These are phyloP conservation scores for Chloropicon primus DNA, from an alignment of 139 green algal genomes.

Conservation along the genomic window DNA sequence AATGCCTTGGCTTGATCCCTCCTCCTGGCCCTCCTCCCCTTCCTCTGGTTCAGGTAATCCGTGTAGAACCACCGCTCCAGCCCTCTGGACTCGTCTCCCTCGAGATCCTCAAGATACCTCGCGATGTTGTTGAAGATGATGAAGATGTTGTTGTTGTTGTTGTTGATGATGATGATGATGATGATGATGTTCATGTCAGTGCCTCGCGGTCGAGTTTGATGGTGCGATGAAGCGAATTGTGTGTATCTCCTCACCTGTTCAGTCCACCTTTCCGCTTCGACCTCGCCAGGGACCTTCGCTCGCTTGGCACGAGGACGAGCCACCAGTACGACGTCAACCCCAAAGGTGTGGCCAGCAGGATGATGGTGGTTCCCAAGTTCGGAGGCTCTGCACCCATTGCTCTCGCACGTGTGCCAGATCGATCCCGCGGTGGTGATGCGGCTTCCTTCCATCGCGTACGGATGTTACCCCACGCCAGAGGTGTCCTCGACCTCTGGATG, in stretches of 20 bases:
- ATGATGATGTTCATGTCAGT: background rate
- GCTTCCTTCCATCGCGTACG: too few species aligned
- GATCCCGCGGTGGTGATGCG: too few species aligned
- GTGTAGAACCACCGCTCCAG: constrained; percentile 10
- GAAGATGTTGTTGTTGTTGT: too few species aligned
- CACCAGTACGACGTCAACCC: background rate
- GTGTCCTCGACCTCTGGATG: too few species aligned
- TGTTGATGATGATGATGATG: background rate
- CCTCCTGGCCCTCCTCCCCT: background rate
- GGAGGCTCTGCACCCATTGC: background rate
- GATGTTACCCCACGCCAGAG: too few species aligned
- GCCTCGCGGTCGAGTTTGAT: background rate
- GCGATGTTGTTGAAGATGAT: too few species aligned
- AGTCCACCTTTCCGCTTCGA: background rate
- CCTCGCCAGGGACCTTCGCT: background rate
- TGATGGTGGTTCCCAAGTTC: background rate
- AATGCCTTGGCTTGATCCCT: background rate
- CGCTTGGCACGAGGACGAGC: background rate
- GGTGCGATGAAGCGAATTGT: background rate
- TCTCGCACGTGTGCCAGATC: too few species aligned
- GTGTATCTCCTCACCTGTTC: too few species aligned
- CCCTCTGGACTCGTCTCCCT: background rate
- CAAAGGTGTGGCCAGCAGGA: background rate
- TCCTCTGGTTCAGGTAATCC: background rate
- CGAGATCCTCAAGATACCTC: constrained; percentile 8